Percentiles rank a stretch among this genome's conserved stretches.
Conservation (phyloP, 2,329 filamentous ascomycete genomes). For the Penicillium sp. region DNA sequence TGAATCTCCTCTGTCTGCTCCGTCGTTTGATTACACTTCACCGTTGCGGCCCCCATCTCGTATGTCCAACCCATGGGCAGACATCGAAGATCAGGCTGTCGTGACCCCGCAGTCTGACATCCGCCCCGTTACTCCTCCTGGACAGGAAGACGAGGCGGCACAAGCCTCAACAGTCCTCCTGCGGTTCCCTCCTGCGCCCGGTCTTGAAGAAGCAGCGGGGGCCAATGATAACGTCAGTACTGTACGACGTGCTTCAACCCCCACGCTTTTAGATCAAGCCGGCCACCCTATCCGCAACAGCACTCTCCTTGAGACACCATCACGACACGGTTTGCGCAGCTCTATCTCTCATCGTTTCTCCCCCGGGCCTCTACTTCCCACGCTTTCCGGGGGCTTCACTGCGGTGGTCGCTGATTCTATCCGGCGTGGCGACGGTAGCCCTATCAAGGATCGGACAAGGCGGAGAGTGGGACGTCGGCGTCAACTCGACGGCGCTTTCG, state of each 20-base stretch:
- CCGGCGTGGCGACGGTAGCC: slow-evolving; percentile 53
- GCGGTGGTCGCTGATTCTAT: slow-evolving; percentile 65
- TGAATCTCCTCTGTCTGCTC: slow-evolving; percentile 27
- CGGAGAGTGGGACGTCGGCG: slow-evolving; percentile 29
- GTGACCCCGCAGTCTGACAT: slow-evolving; percentile 23
- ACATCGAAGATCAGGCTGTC: slow-evolving; percentile 18
- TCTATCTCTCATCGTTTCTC: slow-evolving; percentile 54
- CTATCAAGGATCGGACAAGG: slow-evolving; percentile 31
- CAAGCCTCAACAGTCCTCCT: slow-evolving; percentile 36
- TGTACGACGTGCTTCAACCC: slow-evolving; percentile 20
- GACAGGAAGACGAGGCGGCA: slow-evolving; percentile 13
- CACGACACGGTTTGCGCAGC: slow-evolving; percentile 40
- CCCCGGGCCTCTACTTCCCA: slow-evolving; percentile 58
- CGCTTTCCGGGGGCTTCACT: slow-evolving; percentile 59
- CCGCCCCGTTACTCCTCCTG: slow-evolving; percentile 29
- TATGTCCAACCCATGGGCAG: slow-evolving; percentile 41
- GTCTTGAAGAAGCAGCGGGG: slow-evolving; percentile 24
- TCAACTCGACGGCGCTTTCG: slow-evolving; percentile 26
- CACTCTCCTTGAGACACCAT: slow-evolving; percentile 37
- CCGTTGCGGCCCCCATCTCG: slow-evolving; percentile 36
- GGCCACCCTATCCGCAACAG: slow-evolving; percentile 25
- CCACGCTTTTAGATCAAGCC: slow-evolving; percentile 16
- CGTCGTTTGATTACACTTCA: slow-evolving; percentile 27
- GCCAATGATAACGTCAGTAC: slow-evolving; percentile 9
- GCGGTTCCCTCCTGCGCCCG: slow-evolving; percentile 41